Conservation (phyloP, 495 filamentous ascomycete species). For the Usnea hakonensis region DNA sequence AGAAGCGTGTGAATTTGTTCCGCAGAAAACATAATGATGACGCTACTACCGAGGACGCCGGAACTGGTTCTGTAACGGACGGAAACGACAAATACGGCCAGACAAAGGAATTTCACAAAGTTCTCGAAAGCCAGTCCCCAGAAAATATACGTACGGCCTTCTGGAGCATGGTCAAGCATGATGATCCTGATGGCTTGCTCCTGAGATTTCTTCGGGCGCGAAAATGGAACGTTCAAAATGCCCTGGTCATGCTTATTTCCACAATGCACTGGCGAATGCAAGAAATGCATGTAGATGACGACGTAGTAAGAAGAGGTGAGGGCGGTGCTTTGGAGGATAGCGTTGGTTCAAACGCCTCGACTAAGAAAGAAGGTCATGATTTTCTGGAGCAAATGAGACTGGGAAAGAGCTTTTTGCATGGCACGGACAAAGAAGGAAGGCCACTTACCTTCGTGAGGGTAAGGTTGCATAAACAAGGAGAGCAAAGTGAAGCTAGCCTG, state of each 20-base stretch:
- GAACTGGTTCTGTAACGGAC: conserved; percentile 34
- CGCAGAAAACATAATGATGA: conserved; percentile 54
- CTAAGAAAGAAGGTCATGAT: conserved; percentile 64
- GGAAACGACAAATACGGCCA: conserved; percentile 90
- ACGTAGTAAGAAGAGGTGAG: conserved; percentile 78
- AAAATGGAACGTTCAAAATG: conserved; percentile 94
- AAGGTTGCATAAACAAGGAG: conserved; percentile 67
- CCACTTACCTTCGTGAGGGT: conserved; percentile 86
- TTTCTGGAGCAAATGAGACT: conserved; percentile 78
- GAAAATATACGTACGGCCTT: conserved; percentile 74
- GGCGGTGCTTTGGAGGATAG: conserved; percentile 52
- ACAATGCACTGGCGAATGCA: conserved; percentile 84
- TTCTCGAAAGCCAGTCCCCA: conserved; percentile 64
- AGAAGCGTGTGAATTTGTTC: conserved; percentile 38
- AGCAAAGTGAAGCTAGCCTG: conserved; percentile 71
- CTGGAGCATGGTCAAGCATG: conserved; percentile 95
- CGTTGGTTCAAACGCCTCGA: conserved; percentile 38
- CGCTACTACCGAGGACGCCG: conserved; percentile 23
- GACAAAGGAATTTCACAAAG: conserved; percentile 75
- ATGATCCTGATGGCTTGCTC: conserved; percentile 82
- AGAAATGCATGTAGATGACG: conserved; percentile 79
- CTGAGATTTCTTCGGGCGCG: conserved; percentile 85
- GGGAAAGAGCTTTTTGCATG: conserved; percentile 95
- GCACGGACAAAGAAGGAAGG: conserved; percentile 72
- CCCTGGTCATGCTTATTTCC: conserved; percentile 86